Conservation (phyloP, 495 filamentous ascomycete species). For the Pseudevernia furfuracea region DNA sequence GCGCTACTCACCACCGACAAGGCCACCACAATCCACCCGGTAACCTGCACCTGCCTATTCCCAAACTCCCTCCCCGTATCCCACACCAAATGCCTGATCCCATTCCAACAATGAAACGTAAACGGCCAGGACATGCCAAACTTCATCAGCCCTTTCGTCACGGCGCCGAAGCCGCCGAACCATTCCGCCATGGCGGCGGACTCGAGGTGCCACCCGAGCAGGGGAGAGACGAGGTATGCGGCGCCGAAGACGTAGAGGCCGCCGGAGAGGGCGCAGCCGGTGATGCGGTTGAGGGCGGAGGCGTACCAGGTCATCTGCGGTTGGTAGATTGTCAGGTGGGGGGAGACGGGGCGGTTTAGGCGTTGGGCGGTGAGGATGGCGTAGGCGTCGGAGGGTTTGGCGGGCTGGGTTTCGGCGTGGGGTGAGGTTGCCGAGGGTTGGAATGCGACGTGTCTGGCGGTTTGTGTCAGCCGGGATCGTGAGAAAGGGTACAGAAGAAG, state of each 20-base stretch:
- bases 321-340: slow-evolving; percentile 84
- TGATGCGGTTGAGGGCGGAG: slow-evolving; percentile 71
- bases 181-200: slow-evolving; percentile 68
- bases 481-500: not conserved
- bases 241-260: slow-evolving; percentile 74
- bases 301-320: slow-evolving; percentile 80
- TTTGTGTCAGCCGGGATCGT: no score
- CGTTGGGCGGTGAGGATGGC: slow-evolving; percentile 80
- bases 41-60: slow-evolving; percentile 63
- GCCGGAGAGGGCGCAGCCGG: slow-evolving; percentile 63
- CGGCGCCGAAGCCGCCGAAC: slow-evolving; percentile 63
- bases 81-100: slow-evolving; percentile 82
- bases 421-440: slow-evolving; percentile 7
- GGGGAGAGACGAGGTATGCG: slow-evolving; percentile 75
- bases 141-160: slow-evolving; percentile 68
- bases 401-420: slow-evolving; percentile 49
- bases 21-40: slow-evolving; percentile 68
- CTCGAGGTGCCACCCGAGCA: slow-evolving; percentile 80
- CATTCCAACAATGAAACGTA: slow-evolving; percentile 78
- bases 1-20: slow-evolving; percentile 55
- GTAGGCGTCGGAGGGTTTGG: slow-evolving; percentile 50
- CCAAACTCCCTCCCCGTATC: slow-evolving; percentile 64
- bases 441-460: slow-evolving; percentile 7
- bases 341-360: slow-evolving; percentile 71
- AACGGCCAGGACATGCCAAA: slow-evolving; percentile 69